phyloP scores from a whole-genome alignment of 2,329 filamentous ascomycete species.

The Pseudonectria foliicola region DNA sequence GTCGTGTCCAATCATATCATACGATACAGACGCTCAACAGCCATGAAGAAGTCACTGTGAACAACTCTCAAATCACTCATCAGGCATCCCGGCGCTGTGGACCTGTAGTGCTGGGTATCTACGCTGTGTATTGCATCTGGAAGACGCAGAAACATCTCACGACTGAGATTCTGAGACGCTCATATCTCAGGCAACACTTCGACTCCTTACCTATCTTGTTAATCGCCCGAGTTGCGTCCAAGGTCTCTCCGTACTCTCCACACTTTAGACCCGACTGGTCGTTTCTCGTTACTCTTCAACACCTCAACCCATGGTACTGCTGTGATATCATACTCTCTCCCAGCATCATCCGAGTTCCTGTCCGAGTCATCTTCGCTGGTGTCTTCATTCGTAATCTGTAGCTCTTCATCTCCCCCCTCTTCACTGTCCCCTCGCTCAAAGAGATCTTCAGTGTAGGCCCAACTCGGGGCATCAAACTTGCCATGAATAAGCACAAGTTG shows the following conservation, averaged over 20 bases:
- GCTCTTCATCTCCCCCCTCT: slow-evolving; percentile 21
- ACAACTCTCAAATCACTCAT: too few relatives aligned
- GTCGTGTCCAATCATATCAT: too few relatives aligned
- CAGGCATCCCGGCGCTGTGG: too few relatives aligned
- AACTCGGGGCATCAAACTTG: slow-evolving; percentile 60
- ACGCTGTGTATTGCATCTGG: too few relatives aligned
- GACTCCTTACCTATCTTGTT: slow-evolving; percentile 3
- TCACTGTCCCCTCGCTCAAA: slow-evolving; percentile 31
- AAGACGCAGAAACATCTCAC: too few relatives aligned
- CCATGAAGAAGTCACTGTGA: too few relatives aligned
- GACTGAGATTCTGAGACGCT: too few relatives aligned
- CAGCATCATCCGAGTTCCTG: slow-evolving; percentile 20
- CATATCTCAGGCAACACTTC: too few relatives aligned
- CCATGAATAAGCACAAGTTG: slow-evolving; percentile 59
- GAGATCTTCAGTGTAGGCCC: slow-evolving; percentile 62
- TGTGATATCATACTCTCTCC: slow-evolving; percentile 16
- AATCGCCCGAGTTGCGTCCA: slow-evolving; percentile 33
- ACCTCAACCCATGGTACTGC: slow-evolving; percentile 53
- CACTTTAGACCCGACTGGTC: slow-evolving; percentile 51
- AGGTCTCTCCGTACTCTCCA: slow-evolving; percentile 60
- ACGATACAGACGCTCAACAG: too few relatives aligned
- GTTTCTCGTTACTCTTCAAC: slow-evolving; percentile 46
- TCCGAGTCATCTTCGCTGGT: slow-evolving; percentile 27
- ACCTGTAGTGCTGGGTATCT: too few relatives aligned
- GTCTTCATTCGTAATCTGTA: slow-evolving; percentile 29